Evolutionary conservation across 1,139 yeast genomes (phyloP).

Genomic region (Saccharomyces hybrid): DNA sequence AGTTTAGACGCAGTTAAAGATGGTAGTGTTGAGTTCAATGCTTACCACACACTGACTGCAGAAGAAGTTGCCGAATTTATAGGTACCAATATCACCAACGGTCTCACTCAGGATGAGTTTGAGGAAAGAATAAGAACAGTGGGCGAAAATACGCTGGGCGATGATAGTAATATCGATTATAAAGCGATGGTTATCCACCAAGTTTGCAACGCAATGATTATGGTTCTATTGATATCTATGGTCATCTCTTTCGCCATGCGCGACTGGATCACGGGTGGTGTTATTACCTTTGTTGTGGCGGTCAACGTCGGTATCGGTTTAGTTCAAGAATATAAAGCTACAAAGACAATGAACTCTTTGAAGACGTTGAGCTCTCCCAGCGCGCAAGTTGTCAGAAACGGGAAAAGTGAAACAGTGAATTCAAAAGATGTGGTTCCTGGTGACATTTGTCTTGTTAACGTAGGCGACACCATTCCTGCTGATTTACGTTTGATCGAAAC

Average conservation of each 20-base stretch:
- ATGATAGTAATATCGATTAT: slow-evolving; percentile 39
- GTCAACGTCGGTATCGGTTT: slow-evolving; percentile 93
- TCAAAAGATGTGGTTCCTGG: slow-evolving; percentile 94
- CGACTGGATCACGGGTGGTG: slow-evolving; percentile 87
- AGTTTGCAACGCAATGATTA: slow-evolving; percentile 83
- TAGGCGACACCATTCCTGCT: slow-evolving; percentile 95
- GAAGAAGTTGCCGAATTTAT: slow-evolving; percentile 57
- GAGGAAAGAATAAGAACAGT: slow-evolving; percentile 51
- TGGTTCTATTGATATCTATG: slow-evolving; percentile 83
- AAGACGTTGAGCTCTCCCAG: slow-evolving; percentile 85
- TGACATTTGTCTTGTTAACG: slow-evolving; percentile 77
- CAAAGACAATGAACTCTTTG: slow-evolving; percentile 86
- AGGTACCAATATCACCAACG: slow-evolving; percentile 51
- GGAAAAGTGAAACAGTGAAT: slow-evolving; percentile 60
- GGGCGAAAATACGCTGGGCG: slow-evolving; percentile 29
- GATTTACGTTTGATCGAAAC: slow-evolving; percentile 75
- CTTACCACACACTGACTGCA: slow-evolving; percentile 39
- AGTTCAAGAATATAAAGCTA: slow-evolving; percentile 91
- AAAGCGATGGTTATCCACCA: slow-evolving; percentile 72
- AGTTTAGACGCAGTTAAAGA: slow-evolving; percentile 1
- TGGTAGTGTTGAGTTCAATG: slow-evolving; percentile 7
- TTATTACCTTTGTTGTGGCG: slow-evolving; percentile 81
- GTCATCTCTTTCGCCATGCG: slow-evolving; percentile 81
- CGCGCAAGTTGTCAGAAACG: slow-evolving; percentile 80
- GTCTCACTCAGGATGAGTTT: slow-evolving; percentile 57